phyloP scores from a whole-genome alignment of 2,329 filamentous ascomycete genomes.

The Bipolaris victoriae region DNA sequence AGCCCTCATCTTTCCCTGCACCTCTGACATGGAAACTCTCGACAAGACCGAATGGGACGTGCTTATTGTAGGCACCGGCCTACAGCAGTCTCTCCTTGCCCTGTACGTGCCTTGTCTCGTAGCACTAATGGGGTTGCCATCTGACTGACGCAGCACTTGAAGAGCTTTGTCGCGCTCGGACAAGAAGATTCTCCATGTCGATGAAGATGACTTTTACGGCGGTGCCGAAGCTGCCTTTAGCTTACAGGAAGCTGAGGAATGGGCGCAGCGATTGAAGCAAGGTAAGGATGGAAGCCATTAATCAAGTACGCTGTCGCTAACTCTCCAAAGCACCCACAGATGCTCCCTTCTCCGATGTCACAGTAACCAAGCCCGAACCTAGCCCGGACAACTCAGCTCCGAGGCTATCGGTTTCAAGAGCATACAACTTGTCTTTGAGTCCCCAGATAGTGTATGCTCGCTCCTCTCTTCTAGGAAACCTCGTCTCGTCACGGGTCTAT shows the following conservation, averaged over 20 bases:
- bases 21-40: conserved; percentile 56
- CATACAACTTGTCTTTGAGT: conserved; percentile 82
- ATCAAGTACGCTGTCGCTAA: conserved; percentile 12
- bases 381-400: conserved; percentile 28
- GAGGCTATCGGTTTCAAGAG: conserved; percentile 67
- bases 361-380: conserved; percentile 39
- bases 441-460: conserved; percentile 87
- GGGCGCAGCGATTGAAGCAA: conserved; percentile 61
- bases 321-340: conserved; percentile 16
- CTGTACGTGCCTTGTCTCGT: conserved; percentile 52
- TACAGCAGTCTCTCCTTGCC: conserved; percentile 60
- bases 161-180: conserved; percentile 91
- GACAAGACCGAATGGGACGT: conserved; percentile 60
- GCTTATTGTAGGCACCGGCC: conserved; percentile 59
- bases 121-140: conserved; percentile 49
- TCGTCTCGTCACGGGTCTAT: conserved; percentile 89
- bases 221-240: conserved; percentile 84
- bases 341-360: conserved; percentile 40
- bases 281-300: conserved; percentile 29
- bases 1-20: conserved; percentile 24
- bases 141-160: conserved; percentile 73
- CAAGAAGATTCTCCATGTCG: conserved; percentile 90
- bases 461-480: conserved; percentile 75
- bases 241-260: conserved; percentile 78
- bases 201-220: conserved; percentile 87